Percentiles rank a stretch among this genome's conserved stretches.
Evolutionary conservation across 108 stramenopile genomes (phyloP).

Genomic region (Thalassiosira profunda): DNA sequence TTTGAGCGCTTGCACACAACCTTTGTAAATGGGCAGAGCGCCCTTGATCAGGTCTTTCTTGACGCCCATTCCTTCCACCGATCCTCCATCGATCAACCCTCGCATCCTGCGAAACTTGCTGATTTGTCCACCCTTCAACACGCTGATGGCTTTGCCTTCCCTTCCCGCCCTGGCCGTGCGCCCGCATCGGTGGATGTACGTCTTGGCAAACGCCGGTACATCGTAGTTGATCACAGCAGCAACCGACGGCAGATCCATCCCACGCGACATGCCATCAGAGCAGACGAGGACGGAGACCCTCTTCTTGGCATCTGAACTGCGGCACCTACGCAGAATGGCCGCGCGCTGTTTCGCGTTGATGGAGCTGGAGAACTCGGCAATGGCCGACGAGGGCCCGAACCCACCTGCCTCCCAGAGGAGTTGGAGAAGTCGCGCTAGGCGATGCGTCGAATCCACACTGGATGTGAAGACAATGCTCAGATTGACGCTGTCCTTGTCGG

Average conservation of each 20-base stretch:
- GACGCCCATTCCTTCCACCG: constrained; percentile 31
- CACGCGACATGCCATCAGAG: constrained; percentile 89
- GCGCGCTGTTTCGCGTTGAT: constrained; percentile 71
- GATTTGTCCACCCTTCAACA: constrained; percentile 78
- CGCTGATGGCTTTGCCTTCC: constrained; percentile 66
- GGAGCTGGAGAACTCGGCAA: constrained; percentile 82
- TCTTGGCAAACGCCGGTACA: constrained; percentile 83
- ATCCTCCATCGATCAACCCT: constrained; percentile 57
- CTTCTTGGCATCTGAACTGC: constrained; percentile 30
- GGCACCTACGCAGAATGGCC: constrained; percentile 67
- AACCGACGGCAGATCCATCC: constrained; percentile 80
- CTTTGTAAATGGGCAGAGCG: constrained; percentile 53
- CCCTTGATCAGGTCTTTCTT: constrained; percentile 64
- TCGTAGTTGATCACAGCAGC: constrained; percentile 81
- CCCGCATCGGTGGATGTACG: constrained; percentile 88
- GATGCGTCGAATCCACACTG: constrained; percentile 95
- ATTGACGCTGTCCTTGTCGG: constrained; percentile 2
- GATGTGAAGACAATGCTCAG: constrained; percentile 93
- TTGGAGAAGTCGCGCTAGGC: constrained; percentile 89
- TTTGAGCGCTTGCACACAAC: constrained; percentile 58
- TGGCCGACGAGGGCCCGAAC: constrained; percentile 35
- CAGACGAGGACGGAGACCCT: constrained; percentile 74
- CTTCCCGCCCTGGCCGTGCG: constrained; percentile 85
- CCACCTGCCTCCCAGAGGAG: constrained; percentile 72
- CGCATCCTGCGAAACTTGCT: constrained; percentile 71